These are phyloP conservation scores for Sindora glabra DNA, from an alignment of 306 rosid genomes.

Conservation along the genomic window DNA sequence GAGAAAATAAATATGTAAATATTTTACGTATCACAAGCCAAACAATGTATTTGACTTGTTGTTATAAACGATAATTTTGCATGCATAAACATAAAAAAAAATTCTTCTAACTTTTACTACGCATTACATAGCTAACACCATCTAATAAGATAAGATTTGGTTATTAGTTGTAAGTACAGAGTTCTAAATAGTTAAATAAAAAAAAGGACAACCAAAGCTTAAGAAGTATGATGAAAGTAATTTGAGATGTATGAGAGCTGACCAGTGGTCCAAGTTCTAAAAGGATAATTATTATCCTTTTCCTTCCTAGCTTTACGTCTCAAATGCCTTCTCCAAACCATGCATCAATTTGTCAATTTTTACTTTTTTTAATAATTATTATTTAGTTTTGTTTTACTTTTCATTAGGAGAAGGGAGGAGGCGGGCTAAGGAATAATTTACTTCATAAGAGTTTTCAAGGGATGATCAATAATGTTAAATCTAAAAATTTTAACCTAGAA, in stretches of 20 bases:
- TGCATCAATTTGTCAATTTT: constrained; percentile 25
- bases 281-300: constrained; percentile 88
- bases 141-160: too few species aligned
- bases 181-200: neutral
- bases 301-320: constrained; percentile 88
- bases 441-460: constrained; percentile 4
- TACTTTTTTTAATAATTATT: neutral
- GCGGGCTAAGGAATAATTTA: neutral
- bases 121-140: too few species aligned
- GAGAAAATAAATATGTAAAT: too few species aligned
- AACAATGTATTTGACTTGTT: neutral
- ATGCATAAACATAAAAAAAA: neutral
- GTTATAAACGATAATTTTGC: neutral
- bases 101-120: neutral
- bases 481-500: constrained; percentile 57
- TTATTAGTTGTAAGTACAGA: too few species aligned
- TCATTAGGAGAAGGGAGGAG: neutral
- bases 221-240: neutral
- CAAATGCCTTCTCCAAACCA: constrained; percentile 96
- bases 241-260: constrained; percentile 26
- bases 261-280: constrained; percentile 99
- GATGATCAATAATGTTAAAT: neutral
- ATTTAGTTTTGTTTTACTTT: neutral
- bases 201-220: neutral
- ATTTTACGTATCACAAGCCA: neutral